phyloP scores from a whole-genome alignment of 306 rosid species.

The Glycine soja region DNA sequence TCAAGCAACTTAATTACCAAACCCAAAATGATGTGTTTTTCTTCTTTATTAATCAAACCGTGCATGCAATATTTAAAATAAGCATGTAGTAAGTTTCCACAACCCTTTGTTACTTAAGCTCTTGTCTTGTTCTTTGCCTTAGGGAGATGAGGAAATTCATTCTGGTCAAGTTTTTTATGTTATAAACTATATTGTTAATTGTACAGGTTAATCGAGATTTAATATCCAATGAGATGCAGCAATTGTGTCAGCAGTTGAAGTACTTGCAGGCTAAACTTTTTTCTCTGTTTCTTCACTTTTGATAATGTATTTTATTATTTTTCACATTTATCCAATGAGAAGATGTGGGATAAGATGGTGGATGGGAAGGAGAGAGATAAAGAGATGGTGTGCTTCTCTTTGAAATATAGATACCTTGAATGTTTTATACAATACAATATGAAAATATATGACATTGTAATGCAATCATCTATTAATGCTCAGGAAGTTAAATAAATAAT shows the following conservation, averaged over 20 bases:
- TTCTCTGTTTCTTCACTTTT: constrained; percentile 45
- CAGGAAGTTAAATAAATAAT: constrained; percentile 6
- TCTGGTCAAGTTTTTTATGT: constrained; percentile 35
- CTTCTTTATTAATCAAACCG: too few species aligned
- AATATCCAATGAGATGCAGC: constrained; percentile 82
- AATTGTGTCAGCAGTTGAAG: constrained; percentile 77
- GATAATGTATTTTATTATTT: background rate
- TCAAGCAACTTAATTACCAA: too few species aligned
- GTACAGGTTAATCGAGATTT: constrained; percentile 81
- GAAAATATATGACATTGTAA: constrained; percentile 2
- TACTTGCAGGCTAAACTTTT: constrained; percentile 80
- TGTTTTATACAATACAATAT: constrained; percentile 28
- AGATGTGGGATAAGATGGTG: background rate
- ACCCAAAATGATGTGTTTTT: too few species aligned
- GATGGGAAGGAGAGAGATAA: background rate
- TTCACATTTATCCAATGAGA: constrained; percentile 12
- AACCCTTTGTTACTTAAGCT: constrained; percentile 31
- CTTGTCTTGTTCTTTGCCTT: constrained; percentile 27
- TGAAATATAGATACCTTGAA: constrained; percentile 3
- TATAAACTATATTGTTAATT: constrained; percentile 40
- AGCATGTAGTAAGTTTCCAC: constrained; percentile 75
- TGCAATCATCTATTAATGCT: background rate
- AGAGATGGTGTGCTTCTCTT: background rate
- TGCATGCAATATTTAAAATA: constrained; percentile 90
- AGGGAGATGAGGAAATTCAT: constrained; percentile 28